These are phyloP conservation scores for Leishmania lainsoni DNA, from an alignment of 208 protist genomes.

Conservation along the genomic window DNA sequence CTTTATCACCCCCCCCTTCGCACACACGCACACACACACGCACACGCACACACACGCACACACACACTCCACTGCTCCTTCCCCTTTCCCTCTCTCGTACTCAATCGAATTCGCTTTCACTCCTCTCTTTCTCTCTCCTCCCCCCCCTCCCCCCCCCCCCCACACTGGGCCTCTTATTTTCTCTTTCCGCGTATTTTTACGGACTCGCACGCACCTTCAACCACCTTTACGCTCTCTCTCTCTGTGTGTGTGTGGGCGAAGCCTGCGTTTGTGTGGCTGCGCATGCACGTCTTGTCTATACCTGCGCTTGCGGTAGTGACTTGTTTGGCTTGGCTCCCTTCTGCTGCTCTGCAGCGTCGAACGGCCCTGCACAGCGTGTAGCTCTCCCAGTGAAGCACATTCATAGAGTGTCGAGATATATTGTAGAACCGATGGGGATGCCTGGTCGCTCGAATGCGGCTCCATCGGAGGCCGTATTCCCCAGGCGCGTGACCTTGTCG, in stretches of 20 bases:
- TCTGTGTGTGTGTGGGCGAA: background rate
- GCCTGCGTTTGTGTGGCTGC: background rate
- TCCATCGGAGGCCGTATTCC: background rate
- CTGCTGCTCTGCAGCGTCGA: background rate
- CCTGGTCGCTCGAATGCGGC: no score
- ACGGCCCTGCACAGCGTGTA: background rate
- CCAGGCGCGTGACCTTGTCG: background rate
- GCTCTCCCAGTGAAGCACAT: background rate
- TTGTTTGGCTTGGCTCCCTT: background rate
- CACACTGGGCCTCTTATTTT: background rate
- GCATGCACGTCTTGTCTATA: background rate
- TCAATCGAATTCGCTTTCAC: background rate
- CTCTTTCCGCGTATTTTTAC: background rate
- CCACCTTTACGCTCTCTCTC: background rate
- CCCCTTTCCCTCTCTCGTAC: background rate
- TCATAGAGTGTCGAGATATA: background rate
- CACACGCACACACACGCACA: no score
- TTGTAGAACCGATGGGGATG: background rate
- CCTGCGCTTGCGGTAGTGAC: background rate
- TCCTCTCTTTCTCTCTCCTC: background rate
- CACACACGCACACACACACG: no score
- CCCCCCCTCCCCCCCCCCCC: no score
- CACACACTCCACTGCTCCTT: background rate
- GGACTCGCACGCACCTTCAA: background rate
- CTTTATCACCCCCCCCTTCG: no score